Base-by-base conservation (phyloP, 2,329 filamentous ascomycete species). In the Lasiodiplodia hormozganensis region DNA sequence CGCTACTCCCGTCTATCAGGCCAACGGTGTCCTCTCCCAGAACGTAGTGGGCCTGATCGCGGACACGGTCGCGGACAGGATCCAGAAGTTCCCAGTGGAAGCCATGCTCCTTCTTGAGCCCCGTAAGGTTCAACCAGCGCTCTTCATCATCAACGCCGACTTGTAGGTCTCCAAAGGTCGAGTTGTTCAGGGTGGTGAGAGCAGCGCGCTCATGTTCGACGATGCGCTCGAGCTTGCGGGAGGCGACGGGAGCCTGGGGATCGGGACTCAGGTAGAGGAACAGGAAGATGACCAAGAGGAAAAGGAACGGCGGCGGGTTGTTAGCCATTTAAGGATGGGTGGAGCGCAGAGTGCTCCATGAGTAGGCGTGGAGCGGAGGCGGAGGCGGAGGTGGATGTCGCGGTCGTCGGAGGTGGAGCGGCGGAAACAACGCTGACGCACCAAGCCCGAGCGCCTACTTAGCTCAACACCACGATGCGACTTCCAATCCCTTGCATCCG, bases 71-170 rank as follows among this genome's bases (percentile, higher is more conserved):
- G 76, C 88, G 89, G 69, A 94, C 93, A 1, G 83, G 80, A 0
- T 83, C 83, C 25, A 97, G 82, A 68, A 93, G 85, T 40, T 90
- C 86, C 94, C 94, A 97, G 1, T 88, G 90, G 78, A 92, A 93
- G 4, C 87, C 88, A 79, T 97, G 92, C 23, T 89, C 86, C 57
- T 88, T 82, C 60, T 91, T 87, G 70, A 96, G 89, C 0, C 95
- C 95, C 2, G 92, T 92, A 64, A 97, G 82, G 64, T 85, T 85
- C 69, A 81, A 70, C 84, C 82, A 87, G 71, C 77, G 82, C 8
- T 60, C 62, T 14, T 60, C 58, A 69, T 82, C 76, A 34, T 28
- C 28, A 11, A 80, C 75, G 36, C 70, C 70, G 23, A 82, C 77
- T 73, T 84, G 78, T 49, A 89, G 84, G 65, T 86, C 83, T 43